These are phyloP conservation scores for Pyricularia pennisetigena DNA, from an alignment of 2,329 filamentous ascomycete genomes.

Conservation along the genomic window DNA sequence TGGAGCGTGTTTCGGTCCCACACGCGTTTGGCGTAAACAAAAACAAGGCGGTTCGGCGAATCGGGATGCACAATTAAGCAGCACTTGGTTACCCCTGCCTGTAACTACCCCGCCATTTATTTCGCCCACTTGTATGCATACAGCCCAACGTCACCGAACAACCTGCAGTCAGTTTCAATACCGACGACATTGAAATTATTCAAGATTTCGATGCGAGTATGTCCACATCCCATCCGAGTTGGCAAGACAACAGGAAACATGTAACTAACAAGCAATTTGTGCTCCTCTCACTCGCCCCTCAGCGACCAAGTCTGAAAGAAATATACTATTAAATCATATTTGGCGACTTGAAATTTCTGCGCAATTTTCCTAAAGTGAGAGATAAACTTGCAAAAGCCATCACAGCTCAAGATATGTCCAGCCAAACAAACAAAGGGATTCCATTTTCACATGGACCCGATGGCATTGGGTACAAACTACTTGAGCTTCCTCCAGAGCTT, in stretches of 20 bases:
- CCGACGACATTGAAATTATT: neutral
- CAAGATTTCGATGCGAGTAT: neutral
- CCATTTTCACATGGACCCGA: constrained; percentile 39
- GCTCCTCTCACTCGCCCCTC: neutral
- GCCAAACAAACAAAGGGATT: constrained; percentile 32
- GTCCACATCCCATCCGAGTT: neutral
- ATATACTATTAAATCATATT: neutral
- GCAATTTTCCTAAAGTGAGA: neutral
- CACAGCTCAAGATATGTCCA: constrained; percentile 25
- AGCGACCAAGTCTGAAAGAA: too few relatives aligned
- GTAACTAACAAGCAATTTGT: neutral
- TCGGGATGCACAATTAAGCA: neutral
- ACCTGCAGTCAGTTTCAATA: neutral
- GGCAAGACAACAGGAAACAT: neutral
- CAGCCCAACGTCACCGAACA: neutral
- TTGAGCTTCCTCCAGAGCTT: constrained; percentile 53
- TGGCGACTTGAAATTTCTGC: neutral
- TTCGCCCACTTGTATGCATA: too few relatives aligned
- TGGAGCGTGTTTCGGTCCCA: neutral
- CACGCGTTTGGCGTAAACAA: neutral
- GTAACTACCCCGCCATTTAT: constrained; percentile 2
- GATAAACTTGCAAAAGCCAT: too few relatives aligned
- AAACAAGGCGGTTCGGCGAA: neutral
- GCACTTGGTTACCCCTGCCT: constrained; percentile 1
- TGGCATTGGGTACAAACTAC: constrained; percentile 44